Percentiles rank a stretch among this genome's conserved stretches.
Evolutionary conservation across 257 asterid genomes (phyloP).

Genomic region (Fraxinus pennsylvanica): DNA sequence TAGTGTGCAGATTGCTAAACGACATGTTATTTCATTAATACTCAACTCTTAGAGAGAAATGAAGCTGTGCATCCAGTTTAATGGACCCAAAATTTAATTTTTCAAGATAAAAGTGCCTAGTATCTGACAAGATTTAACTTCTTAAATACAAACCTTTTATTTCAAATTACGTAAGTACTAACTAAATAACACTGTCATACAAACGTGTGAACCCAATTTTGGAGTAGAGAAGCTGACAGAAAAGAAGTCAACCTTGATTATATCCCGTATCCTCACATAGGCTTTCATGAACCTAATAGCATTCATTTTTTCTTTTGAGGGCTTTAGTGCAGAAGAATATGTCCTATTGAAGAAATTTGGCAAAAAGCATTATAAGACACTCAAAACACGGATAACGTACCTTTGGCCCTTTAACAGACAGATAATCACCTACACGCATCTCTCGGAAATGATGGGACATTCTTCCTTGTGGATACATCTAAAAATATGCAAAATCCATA

Average conservation of each 20-base stretch:
- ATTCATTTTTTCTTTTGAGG: not conserved
- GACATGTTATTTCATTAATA: no score
- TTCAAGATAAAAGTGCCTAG: not conserved
- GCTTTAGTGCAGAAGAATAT: not conserved
- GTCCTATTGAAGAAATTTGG: not conserved
- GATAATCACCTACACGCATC: constrained; percentile 78
- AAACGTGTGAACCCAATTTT: not conserved
- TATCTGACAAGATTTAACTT: not conserved
- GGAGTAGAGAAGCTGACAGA: not conserved
- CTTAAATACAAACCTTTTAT: not conserved
- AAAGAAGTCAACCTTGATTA: not conserved
- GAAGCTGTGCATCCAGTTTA: no score
- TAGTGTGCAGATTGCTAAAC: no score
- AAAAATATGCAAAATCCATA: constrained; percentile 21
- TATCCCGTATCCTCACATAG: not conserved
- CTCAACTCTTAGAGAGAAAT: no score
- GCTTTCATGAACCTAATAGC: not conserved
- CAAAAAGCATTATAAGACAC: not conserved
- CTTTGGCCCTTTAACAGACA: constrained; percentile 97
- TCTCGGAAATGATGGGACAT: constrained; percentile 99
- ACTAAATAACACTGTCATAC: not conserved
- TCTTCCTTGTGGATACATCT: constrained; percentile 99
- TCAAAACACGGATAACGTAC: constrained; percentile 39
- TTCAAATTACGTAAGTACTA: not conserved
- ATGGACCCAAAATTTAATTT: no score